Evolutionary conservation across 2,329 filamentous ascomycete species (phyloP), one percentile per base, ranked within the genome.

Genomic region (Calcarisporium arbuscula): DNA sequence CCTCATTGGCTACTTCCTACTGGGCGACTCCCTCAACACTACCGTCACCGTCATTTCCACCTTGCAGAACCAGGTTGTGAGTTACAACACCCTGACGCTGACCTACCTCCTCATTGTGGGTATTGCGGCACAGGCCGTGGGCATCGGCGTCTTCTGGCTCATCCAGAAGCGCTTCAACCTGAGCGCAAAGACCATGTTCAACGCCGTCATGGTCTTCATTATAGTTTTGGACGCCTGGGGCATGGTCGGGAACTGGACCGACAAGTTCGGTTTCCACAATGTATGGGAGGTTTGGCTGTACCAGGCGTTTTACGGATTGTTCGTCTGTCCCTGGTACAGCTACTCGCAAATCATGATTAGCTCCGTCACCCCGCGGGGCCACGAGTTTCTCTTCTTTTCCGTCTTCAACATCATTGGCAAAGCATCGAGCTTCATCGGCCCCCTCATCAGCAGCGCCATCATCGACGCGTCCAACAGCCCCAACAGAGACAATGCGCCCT

Each of bases 301-400:
- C 40, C 64, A 67, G 42, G 57, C 55, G 8, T 80, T 77, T 43
- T 83, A 82, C 46, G 79, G 80, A 0, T 60, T 84, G 1, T 69
- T 82, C 30, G 74, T 82, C 6, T 81, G 78, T 42, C 78, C 79
- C 0, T 83, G 78, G 78, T 83, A 82, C 54, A 77, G 73, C 30
- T 84, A 84, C 54, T 75, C 70, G 0, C 79, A 83, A 51, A 82
- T 79, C 47, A 79, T 84, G 70, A 84, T 84, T 44, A 76, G 71
- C 4, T 80, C 82, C 45, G 77, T 84, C 3, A 82, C 78, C 0
- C 80, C 80, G 0, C 65, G 75, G 6, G 79, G 79, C 23, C 77
- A 82, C 47, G 80, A 83, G 44, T 82, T 82, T 46, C 59, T 84
- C 9, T 84, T 84, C 63, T 85, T 84, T 65, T 73, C 68, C 30